Base-by-base conservation (phyloP, 2,329 filamentous ascomycete species). In the Ceratocystis eucalypticola region DNA sequence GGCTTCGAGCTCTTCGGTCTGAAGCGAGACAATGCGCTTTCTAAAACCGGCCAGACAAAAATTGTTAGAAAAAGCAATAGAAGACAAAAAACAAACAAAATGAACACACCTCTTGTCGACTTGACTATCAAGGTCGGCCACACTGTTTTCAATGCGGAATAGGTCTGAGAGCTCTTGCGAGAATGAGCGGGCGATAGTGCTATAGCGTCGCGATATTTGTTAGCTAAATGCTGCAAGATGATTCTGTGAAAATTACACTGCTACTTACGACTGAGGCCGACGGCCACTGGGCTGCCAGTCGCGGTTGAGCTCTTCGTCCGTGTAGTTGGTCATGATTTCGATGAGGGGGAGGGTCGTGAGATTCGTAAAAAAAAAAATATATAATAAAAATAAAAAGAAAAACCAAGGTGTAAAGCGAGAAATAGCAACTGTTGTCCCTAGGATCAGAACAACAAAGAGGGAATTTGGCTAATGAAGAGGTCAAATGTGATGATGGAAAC, bases 161-260 rank as follows among this genome's bases (percentile, higher is more conserved):
- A 95, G 88, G 74, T 91, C 88, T 79, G 93, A 88, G 69, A 96
- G 81, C 74, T 93, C 89, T 57, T 85, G 80, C 68, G 91, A 93
- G 77, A 96, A 96, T 74, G 88, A 90, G 71, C 85, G 88, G 65
- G 91, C 92, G 76, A 96, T 86, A 69, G 89, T 94, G 70, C 92
- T 96, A 5, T 8, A 59, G 10, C 12, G 12, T 41, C 37, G 37
- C 37, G 37, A 41, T 41, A 15, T 41, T 53, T 53, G 64, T 69
- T 65, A 67, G 62, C 55, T 3, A 15, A 22, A 64, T 37, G 17
- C 15, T 28, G 61, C 1, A 25, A 59, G 45, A 45, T 37, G n/a
- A 48, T 53, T 5, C 25, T 15, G 45, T 41, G 10, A 15, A 41
- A 41, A 41, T 3, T 1, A 41, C 15, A 5, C 10, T 12, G 65